Evolutionary conservation across 805 yeast genomes (phyloP).

Genomic region (Clavispora santaluciae): DNA sequence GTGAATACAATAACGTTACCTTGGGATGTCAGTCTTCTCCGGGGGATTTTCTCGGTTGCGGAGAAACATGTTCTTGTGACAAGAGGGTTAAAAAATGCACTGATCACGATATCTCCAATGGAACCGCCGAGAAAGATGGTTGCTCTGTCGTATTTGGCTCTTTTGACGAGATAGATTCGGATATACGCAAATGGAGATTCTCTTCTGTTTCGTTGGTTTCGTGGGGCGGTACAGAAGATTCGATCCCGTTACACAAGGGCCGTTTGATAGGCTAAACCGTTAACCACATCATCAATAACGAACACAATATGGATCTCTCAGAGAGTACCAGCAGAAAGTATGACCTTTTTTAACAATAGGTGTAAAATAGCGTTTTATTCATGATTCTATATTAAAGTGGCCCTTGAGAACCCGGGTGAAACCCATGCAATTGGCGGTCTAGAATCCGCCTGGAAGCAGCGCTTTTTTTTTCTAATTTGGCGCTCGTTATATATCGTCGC

Average conservation of each 20-base stretch:
- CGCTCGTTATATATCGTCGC: neutral
- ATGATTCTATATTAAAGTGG: neutral
- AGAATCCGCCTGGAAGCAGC: neutral
- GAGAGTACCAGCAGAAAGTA: neutral
- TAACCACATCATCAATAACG: no score
- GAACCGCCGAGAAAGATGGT: no score
- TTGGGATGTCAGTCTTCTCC: no score
- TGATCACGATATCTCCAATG: no score
- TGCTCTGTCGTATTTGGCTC: no score
- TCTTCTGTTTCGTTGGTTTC: neutral
- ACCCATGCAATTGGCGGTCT: slow-evolving; percentile 1
- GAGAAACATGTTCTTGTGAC: no score
- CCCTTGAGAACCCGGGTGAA: neutral
- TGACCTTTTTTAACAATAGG: neutral
- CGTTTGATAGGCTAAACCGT: neutral
- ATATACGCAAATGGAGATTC: neutral
- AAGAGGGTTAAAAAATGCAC: no score
- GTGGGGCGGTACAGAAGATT: neutral
- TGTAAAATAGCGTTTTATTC: neutral
- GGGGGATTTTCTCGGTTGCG: no score
- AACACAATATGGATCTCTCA: no score
- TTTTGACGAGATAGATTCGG: neutral
- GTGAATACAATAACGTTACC: no score
- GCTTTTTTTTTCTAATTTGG: no score
- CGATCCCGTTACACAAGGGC: neutral